Percentiles rank a stretch among this genome's conserved stretches.
These are phyloP conservation scores for Sclerotinia nivalis DNA, from an alignment of 2,329 filamentous ascomycete genomes.

Conservation along the genomic window DNA sequence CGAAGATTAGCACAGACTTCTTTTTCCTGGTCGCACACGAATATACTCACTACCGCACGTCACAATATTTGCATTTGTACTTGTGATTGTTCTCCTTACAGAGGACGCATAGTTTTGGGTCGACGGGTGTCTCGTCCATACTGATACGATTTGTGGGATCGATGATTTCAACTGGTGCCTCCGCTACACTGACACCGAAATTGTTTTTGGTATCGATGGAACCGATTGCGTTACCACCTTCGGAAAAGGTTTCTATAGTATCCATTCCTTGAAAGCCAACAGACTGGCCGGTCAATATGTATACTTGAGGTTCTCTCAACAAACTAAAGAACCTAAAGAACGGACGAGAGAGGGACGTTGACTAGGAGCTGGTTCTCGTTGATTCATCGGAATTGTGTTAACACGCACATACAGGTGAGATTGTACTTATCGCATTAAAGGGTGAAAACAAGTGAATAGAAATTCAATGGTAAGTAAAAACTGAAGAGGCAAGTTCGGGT, in stretches of 20 bases:
- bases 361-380: not conserved
- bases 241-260: not conserved
- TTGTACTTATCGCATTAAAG: not conserved
- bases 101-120: slow-evolving; percentile 51
- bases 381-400: not conserved
- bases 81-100: slow-evolving; percentile 55
- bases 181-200: not conserved
- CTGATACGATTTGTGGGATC: not conserved
- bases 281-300: not conserved
- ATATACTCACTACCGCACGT: slow-evolving; percentile 56
- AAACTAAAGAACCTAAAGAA: not conserved
- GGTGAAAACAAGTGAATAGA: too few relatives aligned
- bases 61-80: slow-evolving; percentile 64
- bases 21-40: too few relatives aligned
- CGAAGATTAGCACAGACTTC: not conserved
- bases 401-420: not conserved
- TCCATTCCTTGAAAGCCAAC: not conserved
- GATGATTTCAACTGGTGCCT: not conserved
- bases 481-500: not conserved
- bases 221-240: not conserved
- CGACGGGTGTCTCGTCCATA: not conserved
- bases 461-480: not conserved
- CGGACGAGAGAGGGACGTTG: not conserved
- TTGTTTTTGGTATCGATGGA: not conserved
- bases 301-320: not conserved